phyloP scores from a whole-genome alignment of 139 green algal species.

The Edaphochlamys debaryana region DNA sequence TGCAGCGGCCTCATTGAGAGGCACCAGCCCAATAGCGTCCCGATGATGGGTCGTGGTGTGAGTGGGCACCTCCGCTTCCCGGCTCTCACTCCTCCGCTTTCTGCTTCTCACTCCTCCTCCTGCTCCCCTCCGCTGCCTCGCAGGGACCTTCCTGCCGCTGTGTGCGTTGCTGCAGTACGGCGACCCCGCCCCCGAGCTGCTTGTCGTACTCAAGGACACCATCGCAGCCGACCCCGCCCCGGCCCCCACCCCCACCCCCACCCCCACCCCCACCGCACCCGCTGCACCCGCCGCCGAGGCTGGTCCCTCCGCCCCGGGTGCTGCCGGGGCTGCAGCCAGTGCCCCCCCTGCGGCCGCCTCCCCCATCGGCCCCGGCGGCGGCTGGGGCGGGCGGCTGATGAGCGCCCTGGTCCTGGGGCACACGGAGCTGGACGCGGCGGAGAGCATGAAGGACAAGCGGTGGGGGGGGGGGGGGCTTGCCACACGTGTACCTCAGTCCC shows the following conservation, averaged over 20 bases:
- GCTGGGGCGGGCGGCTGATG: conserved; percentile 39
- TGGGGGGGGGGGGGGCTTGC: neutral
- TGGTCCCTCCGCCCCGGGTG: too few relatives aligned
- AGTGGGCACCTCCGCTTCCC: too few relatives aligned
- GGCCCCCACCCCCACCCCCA: neutral
- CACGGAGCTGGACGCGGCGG: conserved; percentile 44
- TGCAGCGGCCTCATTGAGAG: too few relatives aligned
- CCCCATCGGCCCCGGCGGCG: neutral
- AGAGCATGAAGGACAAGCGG: conserved; percentile 43
- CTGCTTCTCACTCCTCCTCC: too few relatives aligned
- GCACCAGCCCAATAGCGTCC: too few relatives aligned
- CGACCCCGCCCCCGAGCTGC: neutral
- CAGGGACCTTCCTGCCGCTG: conserved; percentile 33
- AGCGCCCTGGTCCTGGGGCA: conserved; percentile 64
- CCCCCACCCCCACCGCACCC: neutral
- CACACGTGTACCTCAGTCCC: too few relatives aligned
- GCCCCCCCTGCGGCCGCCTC: too few relatives aligned
- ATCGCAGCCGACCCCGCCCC: neutral
- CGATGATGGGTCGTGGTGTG: too few relatives aligned
- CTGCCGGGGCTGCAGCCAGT: too few relatives aligned
- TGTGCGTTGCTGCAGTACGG: conserved; percentile 15
- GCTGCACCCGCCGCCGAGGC: neutral
- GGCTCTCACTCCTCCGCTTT: too few relatives aligned
- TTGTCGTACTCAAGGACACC: neutral
- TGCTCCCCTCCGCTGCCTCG: too few relatives aligned